Evolutionary conservation across 2,329 filamentous ascomycete genomes (phyloP).

Genomic region (Myriosclerotinia duriaeana): DNA sequence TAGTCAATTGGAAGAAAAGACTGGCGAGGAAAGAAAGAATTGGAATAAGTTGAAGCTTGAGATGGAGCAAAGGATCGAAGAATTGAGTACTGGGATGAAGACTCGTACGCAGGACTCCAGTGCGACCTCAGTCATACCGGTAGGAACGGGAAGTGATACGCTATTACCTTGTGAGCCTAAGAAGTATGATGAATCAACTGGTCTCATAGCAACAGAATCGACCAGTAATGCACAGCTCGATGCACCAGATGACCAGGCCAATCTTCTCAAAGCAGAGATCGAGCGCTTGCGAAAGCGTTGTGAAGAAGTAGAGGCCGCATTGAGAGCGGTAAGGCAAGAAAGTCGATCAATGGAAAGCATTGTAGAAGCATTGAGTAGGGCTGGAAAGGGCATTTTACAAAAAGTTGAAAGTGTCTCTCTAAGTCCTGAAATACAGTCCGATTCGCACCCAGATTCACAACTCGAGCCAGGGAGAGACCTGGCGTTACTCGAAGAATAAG

Average conservation of each 20-base stretch:
- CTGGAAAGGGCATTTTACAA: slow-evolving; percentile 24
- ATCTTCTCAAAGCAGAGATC: slow-evolving; percentile 35
- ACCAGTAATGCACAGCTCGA: background rate
- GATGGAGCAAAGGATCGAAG: slow-evolving; percentile 37
- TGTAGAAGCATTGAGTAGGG: slow-evolving; percentile 32
- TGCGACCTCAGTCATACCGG: background rate
- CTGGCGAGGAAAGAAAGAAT: slow-evolving; percentile 35
- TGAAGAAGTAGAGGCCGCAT: slow-evolving; percentile 32
- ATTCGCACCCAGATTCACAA: background rate
- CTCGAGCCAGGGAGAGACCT: background rate
- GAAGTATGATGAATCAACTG: slow-evolving; percentile 27
- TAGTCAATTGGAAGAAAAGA: slow-evolving; percentile 37
- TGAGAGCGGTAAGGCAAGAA: slow-evolving; percentile 35
- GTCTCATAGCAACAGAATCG: slow-evolving; percentile 15
- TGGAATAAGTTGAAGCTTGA: slow-evolving; percentile 36
- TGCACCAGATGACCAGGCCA: slow-evolving; percentile 24
- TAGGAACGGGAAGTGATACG: background rate
- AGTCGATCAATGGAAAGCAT: slow-evolving; percentile 36
- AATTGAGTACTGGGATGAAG: slow-evolving; percentile 26
- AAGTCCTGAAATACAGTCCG: background rate
- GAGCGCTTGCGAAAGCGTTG: slow-evolving; percentile 34
- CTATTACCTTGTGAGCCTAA: slow-evolving; percentile 4
- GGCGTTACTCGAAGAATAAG: background rate
- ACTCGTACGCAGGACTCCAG: background rate
- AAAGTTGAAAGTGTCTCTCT: slow-evolving; percentile 17